Evolutionary conservation across 495 filamentous ascomycete species (phyloP).

Genomic region (Hypoxylon crocopeplum): DNA sequence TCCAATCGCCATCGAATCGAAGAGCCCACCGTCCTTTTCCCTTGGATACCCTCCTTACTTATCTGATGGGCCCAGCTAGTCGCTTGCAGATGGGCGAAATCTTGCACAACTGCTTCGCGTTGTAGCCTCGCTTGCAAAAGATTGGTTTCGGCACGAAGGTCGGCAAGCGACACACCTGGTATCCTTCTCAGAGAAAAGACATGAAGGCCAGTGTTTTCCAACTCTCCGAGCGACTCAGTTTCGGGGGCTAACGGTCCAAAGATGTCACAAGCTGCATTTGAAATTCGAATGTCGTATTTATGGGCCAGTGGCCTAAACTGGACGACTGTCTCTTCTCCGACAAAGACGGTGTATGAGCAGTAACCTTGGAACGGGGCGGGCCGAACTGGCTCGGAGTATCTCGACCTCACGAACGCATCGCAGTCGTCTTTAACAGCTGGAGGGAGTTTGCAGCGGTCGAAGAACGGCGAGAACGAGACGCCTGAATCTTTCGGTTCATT

Average conservation of each 20-base stretch:
- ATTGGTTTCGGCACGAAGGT: slow-evolving; percentile 34
- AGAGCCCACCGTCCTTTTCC: slow-evolving; percentile 44
- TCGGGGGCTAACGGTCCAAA: slow-evolving; percentile 50
- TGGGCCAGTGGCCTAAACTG: slow-evolving; percentile 58
- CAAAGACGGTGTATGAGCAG: slow-evolving; percentile 59
- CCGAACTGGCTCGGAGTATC: slow-evolving; percentile 27
- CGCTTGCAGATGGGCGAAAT: slow-evolving; percentile 53
- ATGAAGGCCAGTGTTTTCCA: slow-evolving; percentile 36
- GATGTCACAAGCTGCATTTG: slow-evolving; percentile 46
- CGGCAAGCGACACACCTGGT: slow-evolving; percentile 47
- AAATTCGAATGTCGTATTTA: slow-evolving; percentile 48
- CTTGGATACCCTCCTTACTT: slow-evolving; percentile 21
- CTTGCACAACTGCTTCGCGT: slow-evolving; percentile 47
- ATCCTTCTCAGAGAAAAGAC: slow-evolving; percentile 53
- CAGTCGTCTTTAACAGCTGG: slow-evolving; percentile 33
- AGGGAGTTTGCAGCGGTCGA: slow-evolving; percentile 36
- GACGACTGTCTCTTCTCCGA: slow-evolving; percentile 47
- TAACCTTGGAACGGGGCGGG: slow-evolving; percentile 54
- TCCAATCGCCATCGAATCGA: slow-evolving; percentile 48
- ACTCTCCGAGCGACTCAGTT: slow-evolving; percentile 37
- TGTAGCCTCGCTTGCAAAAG: slow-evolving; percentile 4
- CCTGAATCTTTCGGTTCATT: slow-evolving; percentile 31
- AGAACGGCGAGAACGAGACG: slow-evolving; percentile 30
- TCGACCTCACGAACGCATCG: slow-evolving; percentile 31
- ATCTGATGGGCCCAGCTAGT: slow-evolving; percentile 40